Evolutionary conservation across 441 rosid species (phyloP).

Genomic region (Pelargonium fulgidum): DNA sequence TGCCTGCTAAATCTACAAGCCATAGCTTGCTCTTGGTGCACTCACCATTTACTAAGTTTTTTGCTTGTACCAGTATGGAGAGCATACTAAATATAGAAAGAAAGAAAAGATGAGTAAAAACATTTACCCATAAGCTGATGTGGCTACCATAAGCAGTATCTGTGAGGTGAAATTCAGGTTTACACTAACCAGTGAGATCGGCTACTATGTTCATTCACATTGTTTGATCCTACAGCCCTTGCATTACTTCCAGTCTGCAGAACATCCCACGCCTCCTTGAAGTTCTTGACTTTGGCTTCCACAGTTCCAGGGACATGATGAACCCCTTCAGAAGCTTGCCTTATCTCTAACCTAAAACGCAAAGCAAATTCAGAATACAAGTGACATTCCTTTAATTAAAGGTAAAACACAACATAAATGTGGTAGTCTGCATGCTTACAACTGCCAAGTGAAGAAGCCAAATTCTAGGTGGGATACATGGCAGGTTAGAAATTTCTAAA

Average conservation of each 20-base stretch:
- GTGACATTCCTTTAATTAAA: neutral
- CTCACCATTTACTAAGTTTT: constrained; percentile 77
- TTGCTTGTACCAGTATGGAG: constrained; percentile 79
- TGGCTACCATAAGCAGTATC: neutral
- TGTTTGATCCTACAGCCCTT: constrained; percentile 80
- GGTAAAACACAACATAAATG: neutral
- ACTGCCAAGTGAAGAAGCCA: neutral
- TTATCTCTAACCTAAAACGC: constrained; percentile 61
- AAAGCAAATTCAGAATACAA: constrained; percentile 7
- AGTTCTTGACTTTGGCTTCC: constrained; percentile 65
- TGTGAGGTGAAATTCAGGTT: neutral
- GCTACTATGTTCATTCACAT: constrained; percentile 89
- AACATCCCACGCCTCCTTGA: constrained; percentile 87
- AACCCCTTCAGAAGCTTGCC: constrained; percentile 68
- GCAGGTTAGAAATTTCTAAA: neutral
- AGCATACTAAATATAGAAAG: constrained; percentile 47
- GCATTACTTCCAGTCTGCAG: constrained; percentile 75
- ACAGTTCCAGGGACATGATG: constrained; percentile 85
- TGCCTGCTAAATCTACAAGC: constrained; percentile 94
- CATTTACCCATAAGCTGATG: neutral
- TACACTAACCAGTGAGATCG: constrained; percentile 77
- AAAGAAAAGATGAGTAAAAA: constrained; percentile 2
- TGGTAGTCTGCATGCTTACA: neutral
- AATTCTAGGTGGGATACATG: neutral
- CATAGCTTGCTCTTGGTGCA: constrained; percentile 86